Evolutionary conservation across 2,329 filamentous ascomycete genomes (phyloP).

Genomic region (Harringtonia aguacate): DNA sequence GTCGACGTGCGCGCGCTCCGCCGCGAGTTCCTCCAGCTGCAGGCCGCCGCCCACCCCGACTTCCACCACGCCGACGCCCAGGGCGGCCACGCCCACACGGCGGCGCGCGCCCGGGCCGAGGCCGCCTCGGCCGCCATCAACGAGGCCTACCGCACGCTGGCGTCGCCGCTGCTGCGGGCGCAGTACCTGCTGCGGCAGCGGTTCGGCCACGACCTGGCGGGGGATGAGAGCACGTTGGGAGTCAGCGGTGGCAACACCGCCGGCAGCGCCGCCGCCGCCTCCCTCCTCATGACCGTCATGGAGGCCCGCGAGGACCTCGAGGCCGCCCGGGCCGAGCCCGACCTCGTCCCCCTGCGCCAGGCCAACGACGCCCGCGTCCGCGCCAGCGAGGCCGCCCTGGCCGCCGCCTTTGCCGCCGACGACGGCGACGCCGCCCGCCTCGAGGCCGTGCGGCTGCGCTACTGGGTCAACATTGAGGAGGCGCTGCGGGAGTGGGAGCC

Average conservation of each 20-base stretch:
- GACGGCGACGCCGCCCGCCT: slow-evolving; percentile 57
- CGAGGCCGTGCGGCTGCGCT: slow-evolving; percentile 70
- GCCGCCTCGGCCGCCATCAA: slow-evolving; percentile 77
- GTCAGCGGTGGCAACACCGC: slow-evolving; percentile 49
- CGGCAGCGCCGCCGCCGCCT: slow-evolving; percentile 31
- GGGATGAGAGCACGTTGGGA: slow-evolving; percentile 65
- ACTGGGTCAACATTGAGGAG: slow-evolving; percentile 84
- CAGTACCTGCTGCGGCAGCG: slow-evolving; percentile 70
- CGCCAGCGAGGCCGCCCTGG: slow-evolving; percentile 52
- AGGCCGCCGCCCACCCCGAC: slow-evolving; percentile 68
- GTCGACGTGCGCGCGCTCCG: slow-evolving; percentile 62
- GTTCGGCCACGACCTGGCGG: slow-evolving; percentile 64
- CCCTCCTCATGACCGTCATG: slow-evolving; percentile 67
- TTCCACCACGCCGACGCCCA: slow-evolving; percentile 30
- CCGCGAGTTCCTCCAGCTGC: slow-evolving; percentile 76
- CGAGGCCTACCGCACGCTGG: slow-evolving; percentile 79
- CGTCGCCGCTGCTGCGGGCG: slow-evolving; percentile 68
- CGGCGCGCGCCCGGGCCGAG: slow-evolving; percentile 46
- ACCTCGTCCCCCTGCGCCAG: slow-evolving; percentile 45
- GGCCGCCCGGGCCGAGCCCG: slow-evolving; percentile 55
- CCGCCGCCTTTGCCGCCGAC: slow-evolving; percentile 45
- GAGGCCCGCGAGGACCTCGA: slow-evolving; percentile 71
- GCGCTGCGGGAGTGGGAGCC: slow-evolving; percentile 75
- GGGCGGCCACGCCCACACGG: not conserved
- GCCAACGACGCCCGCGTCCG: slow-evolving; percentile 60